Percentiles rank a stretch among this genome's conserved stretches.
Evolutionary conservation across 257 asterid species (phyloP).

Genomic region (Capsicum baccatum): DNA sequence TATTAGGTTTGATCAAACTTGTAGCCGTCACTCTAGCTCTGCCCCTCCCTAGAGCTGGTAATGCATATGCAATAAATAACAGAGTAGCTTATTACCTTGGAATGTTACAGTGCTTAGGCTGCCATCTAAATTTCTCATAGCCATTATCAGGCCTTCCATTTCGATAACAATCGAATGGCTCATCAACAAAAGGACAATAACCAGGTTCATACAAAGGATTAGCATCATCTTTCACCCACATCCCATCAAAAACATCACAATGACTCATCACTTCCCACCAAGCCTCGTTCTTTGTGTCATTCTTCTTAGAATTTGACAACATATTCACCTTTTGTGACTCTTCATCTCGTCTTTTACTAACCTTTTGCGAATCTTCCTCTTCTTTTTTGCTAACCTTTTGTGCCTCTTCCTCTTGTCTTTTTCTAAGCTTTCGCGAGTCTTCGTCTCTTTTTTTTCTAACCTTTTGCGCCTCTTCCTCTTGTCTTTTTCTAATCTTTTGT

Average conservation of each 20-base stretch:
- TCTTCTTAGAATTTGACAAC: neutral
- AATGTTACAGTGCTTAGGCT: constrained; percentile 72
- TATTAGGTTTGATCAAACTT: neutral
- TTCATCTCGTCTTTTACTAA: neutral
- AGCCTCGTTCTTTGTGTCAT: neutral
- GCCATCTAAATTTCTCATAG: constrained; percentile 85
- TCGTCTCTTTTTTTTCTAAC: neutral
- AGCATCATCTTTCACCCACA: constrained; percentile 81
- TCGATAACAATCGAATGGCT: constrained; percentile 76
- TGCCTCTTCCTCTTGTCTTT: neutral
- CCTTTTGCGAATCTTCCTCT: neutral
- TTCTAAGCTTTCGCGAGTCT: neutral
- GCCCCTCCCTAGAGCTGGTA: neutral
- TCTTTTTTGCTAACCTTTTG: neutral
- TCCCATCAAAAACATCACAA: constrained; percentile 77
- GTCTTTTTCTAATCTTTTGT: neutral
- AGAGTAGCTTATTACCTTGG: constrained; percentile 61
- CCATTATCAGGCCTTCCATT: constrained; percentile 77
- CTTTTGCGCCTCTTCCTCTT: neutral
- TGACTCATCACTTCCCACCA: constrained; percentile 33
- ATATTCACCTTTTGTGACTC: neutral
- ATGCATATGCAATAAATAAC: neutral
- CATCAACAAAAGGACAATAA: constrained; percentile 79
- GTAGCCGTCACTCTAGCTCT: neutral
- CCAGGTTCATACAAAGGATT: constrained; percentile 77